phyloP scores from a whole-genome alignment of 768 basidiomycete genomes.

The Multifurca ochricompacta region DNA sequence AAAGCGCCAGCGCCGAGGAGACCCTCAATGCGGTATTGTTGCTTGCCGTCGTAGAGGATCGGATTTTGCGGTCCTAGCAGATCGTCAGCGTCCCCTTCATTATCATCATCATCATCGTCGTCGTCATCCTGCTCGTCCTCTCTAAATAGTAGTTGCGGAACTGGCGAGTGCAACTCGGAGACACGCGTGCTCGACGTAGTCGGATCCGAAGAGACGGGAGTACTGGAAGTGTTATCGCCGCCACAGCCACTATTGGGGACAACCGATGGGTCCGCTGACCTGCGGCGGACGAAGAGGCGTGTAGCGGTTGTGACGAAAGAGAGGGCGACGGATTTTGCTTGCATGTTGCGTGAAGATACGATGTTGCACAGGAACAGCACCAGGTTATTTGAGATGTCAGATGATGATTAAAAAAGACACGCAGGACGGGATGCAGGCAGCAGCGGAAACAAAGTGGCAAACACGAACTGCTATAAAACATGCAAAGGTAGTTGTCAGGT shows the following conservation, averaged over 20 bases:
- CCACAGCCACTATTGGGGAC: background rate
- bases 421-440: background rate
- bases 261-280: background rate
- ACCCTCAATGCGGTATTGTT: conserved; percentile 5
- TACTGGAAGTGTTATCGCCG: background rate
- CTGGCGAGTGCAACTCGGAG: background rate
- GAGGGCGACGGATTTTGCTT: background rate
- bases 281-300: background rate
- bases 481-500: conserved; percentile 4
- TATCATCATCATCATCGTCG: too few relatives aligned
- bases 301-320: background rate
- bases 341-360: background rate
- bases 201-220: background rate
- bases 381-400: background rate
- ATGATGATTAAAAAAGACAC: background rate
- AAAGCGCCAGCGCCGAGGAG: conserved; percentile 9
- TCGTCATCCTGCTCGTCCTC: too few relatives aligned
- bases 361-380: background rate
- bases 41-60: background rate
- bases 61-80: background rate
- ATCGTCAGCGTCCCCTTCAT: background rate
- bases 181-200: background rate
- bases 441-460: background rate
- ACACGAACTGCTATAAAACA: background rate
- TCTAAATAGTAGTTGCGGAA: too few relatives aligned